Evolutionary conservation across 345 rosid species (phyloP).

Genomic region (Heritiera fomes): DNA sequence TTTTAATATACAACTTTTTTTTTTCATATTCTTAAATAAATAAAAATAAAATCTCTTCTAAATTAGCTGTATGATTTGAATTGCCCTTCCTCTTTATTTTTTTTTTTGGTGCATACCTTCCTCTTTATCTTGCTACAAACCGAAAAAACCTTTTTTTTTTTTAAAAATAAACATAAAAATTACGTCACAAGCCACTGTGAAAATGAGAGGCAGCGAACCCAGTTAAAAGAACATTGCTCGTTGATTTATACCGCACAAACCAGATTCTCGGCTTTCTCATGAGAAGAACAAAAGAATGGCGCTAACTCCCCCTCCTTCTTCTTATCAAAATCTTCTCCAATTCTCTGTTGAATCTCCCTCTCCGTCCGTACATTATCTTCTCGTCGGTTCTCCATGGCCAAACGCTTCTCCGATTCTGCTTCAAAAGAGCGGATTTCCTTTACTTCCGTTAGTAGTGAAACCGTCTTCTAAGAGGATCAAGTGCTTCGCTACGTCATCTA

Average conservation of each 20-base stretch:
- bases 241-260: not conserved
- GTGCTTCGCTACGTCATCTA: slow-evolving; percentile 55
- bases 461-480: slow-evolving; percentile 37
- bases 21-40: too few relatives aligned
- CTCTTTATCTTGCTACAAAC: too few relatives aligned
- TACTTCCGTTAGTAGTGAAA: slow-evolving; percentile 34
- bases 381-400: slow-evolving; percentile 42
- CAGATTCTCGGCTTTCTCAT: slow-evolving; percentile 17
- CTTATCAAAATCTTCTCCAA: slow-evolving; percentile 36
- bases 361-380: slow-evolving; percentile 37
- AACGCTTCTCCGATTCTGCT: slow-evolving; percentile 31
- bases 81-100: too few relatives aligned
- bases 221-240: not conserved
- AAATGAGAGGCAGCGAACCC: slow-evolving; percentile 20
- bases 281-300: slow-evolving; percentile 40
- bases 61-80: too few relatives aligned
- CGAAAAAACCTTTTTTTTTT: too few relatives aligned
- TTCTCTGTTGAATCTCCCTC: slow-evolving; percentile 37
- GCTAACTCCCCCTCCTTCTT: slow-evolving; percentile 35
- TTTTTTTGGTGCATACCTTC: too few relatives aligned
- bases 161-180: too few relatives aligned
- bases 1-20: too few relatives aligned
- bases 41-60: too few relatives aligned
- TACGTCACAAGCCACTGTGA: not conserved
- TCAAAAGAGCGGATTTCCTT: slow-evolving; percentile 32